Evolutionary conservation across 2,329 filamentous ascomycete genomes (phyloP), one percentile per base, ranked within the genome.

Genomic region (Thielaviopsis euricoi): DNA sequence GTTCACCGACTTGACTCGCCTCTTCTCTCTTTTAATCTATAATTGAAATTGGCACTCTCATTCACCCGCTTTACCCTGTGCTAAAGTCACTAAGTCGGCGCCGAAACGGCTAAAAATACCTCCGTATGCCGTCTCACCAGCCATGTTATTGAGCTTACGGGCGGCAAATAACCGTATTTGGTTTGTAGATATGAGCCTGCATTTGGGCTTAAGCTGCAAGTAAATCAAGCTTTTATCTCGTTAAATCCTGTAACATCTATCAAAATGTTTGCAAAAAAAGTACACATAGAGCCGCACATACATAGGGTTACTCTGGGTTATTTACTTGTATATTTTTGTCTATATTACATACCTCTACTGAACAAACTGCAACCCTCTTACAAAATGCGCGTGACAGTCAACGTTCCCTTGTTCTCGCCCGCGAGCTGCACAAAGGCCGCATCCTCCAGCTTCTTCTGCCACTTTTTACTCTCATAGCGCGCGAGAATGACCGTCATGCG

Each of bases 401-500:
- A 64, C 23, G 73, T 70, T 1, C 77, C 79, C 33, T 71, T 69
- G 2, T 71, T 67, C 0, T 64, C 67, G 1, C 71, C 74, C 1
- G 75, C 74, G 25, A 81, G 62, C 62, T 76, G 76, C 7, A 84
- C 55, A 43, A 78, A 72, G 0, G 76, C 77, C 1, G 77, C 78
- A 0, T 69, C 70, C 67, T 87, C 82, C 15, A 89, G 72, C 67
- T 79, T 81, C 73, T 85, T 89, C 69, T 82, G 84, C 86, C 86
- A 91, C 69, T 85, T 87, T 22, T 73, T 80, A 62, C 83, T 83
- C 71, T 89, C 86, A 62, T 83, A 85, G 43, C 83, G 76, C 3
- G 83, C 86, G 22, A 88, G 73, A 13, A 91, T 85, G 60, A 91
- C 74, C 0, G 87, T 90, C 81, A 90, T 85, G 56, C 86, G 76